Base-by-base conservation (phyloP, 129 eudicot genomes). In the Helichrysum umbraculigerum region DNA sequence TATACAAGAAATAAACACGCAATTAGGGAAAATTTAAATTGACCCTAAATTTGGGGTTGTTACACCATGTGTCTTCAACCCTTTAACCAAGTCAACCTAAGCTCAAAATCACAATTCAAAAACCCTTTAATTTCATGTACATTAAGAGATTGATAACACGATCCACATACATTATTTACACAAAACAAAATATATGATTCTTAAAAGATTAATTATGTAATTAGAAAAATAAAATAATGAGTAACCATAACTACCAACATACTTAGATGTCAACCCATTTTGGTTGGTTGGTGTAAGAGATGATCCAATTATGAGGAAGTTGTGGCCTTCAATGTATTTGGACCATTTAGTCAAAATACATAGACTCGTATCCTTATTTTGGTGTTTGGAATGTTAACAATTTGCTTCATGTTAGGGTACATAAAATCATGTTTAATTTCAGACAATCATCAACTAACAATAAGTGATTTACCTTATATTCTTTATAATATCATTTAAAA, bases 371-470 rank as follows among this genome's bases (percentile, higher is more conserved):
- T 66, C 63, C 37, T 34, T 35, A 8, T 39, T 7, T 34, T 15
- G 39, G 21, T 58, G 28, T 68, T n/a, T 68, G 42, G 75, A 77
- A 68, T 57, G 81, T 1, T 76, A 33, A 14, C 79, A 47, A 20
- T 37, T 67, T 67, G 68, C 59, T 76, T 68, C 74, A 67, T 68
- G 52, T 69, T 68, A 51, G 68, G 74, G n/a, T 68, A 28, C 60
- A 57, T 47, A 25, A 76, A 68, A 66, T 54, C 37, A 56, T 56
- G 75, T 58, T 37, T 28, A 25, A 25, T 25, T 25, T 25, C 67
- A 56, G 5, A 66, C n/a, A 7, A 1, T 25, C 28, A 50, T 56
- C 17, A 68, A 35, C 60, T 21, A 77, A 58, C 37, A 66, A 77
- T 39, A 28, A 20, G 25, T 54, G 67, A 34, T 76, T 64, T 56